Conservation (phyloP, 179 eudicot genomes). For the Nepenthes alata region DNA sequence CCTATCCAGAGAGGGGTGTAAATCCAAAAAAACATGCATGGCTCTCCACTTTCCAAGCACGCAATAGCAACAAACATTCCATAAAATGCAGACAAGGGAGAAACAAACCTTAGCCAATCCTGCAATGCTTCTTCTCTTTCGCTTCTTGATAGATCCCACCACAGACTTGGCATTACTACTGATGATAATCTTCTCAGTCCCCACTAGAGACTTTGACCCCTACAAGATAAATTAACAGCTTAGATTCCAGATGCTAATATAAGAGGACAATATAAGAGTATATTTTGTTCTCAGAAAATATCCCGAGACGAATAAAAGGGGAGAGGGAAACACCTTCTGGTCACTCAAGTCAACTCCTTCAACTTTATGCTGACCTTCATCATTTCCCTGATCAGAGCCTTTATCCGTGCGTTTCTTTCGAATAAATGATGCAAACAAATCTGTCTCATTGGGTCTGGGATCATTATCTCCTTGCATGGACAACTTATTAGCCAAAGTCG, state of each 20-base stretch:
- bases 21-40: no score
- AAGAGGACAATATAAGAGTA: no score
- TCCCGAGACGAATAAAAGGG: no score
- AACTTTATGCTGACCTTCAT: conserved; percentile 15
- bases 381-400: conserved; percentile 24
- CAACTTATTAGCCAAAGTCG: conserved; percentile 21
- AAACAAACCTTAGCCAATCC: conserved; percentile 71
- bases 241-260: no score
- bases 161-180: conserved; percentile 28
- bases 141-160: conserved; percentile 34
- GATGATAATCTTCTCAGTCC: conserved; percentile 1
- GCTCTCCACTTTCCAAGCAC: no score
- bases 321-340: conserved; percentile 17
- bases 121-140: conserved; percentile 41
- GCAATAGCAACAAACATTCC: no score
- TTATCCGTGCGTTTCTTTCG: conserved; percentile 31
- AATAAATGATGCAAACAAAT: conserved; percentile 28
- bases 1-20: no score
- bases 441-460: conserved; percentile 28
- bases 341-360: conserved; percentile 10
- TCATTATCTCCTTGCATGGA: conserved; percentile 23
- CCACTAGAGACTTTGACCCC: conserved; percentile 23
- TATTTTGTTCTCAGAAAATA: no score
- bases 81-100: no score
- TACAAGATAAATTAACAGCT: conserved; percentile 7